Conservation (phyloP, 176 grass and related monocot species). For the Rhynchospora pubera region DNA sequence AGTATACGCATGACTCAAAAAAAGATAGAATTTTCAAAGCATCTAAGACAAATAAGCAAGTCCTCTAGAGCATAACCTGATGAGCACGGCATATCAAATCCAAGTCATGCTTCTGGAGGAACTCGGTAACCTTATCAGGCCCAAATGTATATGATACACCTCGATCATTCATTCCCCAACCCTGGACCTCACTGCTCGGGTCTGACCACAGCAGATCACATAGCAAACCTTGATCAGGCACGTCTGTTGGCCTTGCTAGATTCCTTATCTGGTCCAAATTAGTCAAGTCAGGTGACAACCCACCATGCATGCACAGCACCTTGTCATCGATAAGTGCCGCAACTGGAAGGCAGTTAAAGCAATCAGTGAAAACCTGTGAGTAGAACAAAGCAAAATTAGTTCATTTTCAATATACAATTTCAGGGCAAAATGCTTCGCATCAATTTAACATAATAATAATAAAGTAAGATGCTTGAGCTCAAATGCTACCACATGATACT, state of each 20-base stretch:
- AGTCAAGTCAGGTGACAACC: constrained; percentile 23
- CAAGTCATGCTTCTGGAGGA: constrained; percentile 29
- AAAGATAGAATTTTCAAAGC: background rate
- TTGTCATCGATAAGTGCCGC: constrained; percentile 32
- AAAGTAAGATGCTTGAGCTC: background rate
- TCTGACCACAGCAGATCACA: constrained; percentile 36
- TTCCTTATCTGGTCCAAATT: constrained; percentile 31
- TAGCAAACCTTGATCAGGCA: constrained; percentile 27
- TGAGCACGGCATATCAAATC: constrained; percentile 35
- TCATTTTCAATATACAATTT: background rate
- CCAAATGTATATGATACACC: constrained; percentile 31
- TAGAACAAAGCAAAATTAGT: background rate
- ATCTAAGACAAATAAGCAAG: background rate
- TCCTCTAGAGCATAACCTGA: constrained; percentile 21
- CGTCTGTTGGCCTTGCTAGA: constrained; percentile 23
- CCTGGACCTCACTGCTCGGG: constrained; percentile 15
- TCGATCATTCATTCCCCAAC: constrained; percentile 31
- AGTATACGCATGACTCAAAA: background rate
- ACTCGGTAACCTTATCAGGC: constrained; percentile 25
- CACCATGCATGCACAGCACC: constrained; percentile 34
- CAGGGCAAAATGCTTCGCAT: background rate
- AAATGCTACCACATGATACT: background rate
- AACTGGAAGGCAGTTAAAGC: constrained; percentile 34
- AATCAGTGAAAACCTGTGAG: constrained; percentile 27
- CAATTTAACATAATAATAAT: background rate